Evolutionary conservation across 306 rosid genomes (phyloP).

Genomic region (Vigna radiata): DNA sequence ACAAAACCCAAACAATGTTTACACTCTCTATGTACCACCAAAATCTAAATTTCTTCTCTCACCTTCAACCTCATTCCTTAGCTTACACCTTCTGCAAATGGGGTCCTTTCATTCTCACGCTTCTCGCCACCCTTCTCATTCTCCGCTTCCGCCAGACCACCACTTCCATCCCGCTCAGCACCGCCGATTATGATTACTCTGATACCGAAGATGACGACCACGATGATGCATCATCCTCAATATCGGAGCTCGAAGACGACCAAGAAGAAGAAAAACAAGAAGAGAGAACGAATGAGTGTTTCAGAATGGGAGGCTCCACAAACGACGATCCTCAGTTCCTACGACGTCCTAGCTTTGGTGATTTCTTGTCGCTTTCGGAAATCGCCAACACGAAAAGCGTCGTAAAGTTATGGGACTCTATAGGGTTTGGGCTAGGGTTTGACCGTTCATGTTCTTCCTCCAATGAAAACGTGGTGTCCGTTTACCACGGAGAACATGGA

Average conservation of each 20-base stretch:
- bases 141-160: conserved; percentile 29
- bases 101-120: conserved; percentile 67
- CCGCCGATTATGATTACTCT: conserved; percentile 45
- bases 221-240: not conserved
- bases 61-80: conserved; percentile 41
- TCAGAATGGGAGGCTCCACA: conserved; percentile 51
- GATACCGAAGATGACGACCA: conserved; percentile 48
- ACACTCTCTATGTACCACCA: conserved; percentile 48
- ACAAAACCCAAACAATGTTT: conserved; percentile 49
- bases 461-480: conserved; percentile 33
- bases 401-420: conserved; percentile 78
- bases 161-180: conserved; percentile 42
- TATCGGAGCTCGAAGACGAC: conserved; percentile 42
- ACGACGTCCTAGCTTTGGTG: conserved; percentile 56
- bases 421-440: conserved; percentile 54
- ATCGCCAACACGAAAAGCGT: conserved; percentile 65
- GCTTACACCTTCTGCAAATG: conserved; percentile 59
- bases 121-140: conserved; percentile 59
- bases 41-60: conserved; percentile 48
- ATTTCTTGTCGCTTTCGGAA: conserved; percentile 69
- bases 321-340: conserved; percentile 31
- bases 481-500: conserved; percentile 49
- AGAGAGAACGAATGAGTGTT: conserved; percentile 44
- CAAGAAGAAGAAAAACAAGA: conserved; percentile 42
- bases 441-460: not conserved